Evolutionary conservation across 768 basidiomycete genomes (phyloP), one percentile per base, ranked within the genome.

Genomic region (Hygrophoropsis aurantiaca): DNA sequence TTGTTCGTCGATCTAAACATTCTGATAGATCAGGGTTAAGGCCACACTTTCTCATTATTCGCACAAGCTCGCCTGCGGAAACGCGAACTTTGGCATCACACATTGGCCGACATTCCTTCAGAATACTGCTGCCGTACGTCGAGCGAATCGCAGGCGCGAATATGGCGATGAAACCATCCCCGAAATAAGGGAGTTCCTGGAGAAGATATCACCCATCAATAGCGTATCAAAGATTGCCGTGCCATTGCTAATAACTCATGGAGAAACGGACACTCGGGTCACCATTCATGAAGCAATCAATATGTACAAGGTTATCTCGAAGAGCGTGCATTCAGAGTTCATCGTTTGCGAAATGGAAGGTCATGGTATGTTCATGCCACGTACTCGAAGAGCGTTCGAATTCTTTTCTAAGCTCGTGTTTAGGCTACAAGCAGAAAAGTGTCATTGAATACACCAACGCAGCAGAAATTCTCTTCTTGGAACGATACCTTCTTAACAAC

Each of bases 391-490:
- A 30, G 11, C 11, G 16, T 3, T 30, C 40, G 25, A 23, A 10
- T 21, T 30, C 40, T 24, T 51, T 58, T 11, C 53, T n/a, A 39
- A 20, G 36, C 9, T 21, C 15, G 30, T 41, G 4, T 48, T 9
- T 44, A 70, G 72, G 72, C 5, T 74, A 74, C 59, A 68, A 53
- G 52, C 72, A 74, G 52, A 73, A 70, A 62, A 70, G 65, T 26
- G 69, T 73, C 18, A 70, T 74, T 21, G 72, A 74, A 46, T 74
- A 64, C 33, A 65, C 66, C 38, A 70, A 73, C 23, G 73, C 68
- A 2, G 64, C 70, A 11, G 69, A 67, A 38, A 58, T 71, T 24
- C 55, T 63, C 26, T 73, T 74, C 51, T 47, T 73, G 50, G 64
- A 70, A 57, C 59, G 67, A 35, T 68, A 59, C 52, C 44, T 73